phyloP scores from a whole-genome alignment of 495 filamentous ascomycete species.

The Neurospora sp. region DNA sequence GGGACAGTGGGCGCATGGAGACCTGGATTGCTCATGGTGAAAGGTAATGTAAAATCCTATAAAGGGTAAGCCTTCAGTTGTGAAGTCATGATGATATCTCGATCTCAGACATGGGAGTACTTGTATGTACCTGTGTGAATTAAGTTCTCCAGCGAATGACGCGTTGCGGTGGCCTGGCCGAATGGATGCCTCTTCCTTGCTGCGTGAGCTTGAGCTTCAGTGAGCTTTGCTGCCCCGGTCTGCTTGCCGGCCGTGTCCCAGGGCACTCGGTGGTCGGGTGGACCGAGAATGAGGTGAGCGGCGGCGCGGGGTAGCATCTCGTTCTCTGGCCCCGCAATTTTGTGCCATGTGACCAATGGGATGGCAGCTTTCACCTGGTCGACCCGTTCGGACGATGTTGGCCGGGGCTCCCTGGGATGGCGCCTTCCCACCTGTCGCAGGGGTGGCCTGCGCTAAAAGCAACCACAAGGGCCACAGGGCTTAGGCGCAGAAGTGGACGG shows the following conservation, averaged over 20 bases:
- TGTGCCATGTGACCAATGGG: not conserved
- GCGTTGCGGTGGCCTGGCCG: conserved; percentile 7
- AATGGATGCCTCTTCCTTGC: not conserved
- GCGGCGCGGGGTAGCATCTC: conserved; percentile 9
- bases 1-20: conserved; percentile 67
- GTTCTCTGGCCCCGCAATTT: not conserved
- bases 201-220: not conserved
- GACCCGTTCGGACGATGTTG: conserved; percentile 9
- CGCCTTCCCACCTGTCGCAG: not conserved
- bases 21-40: conserved; percentile 46
- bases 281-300: conserved; percentile 2
- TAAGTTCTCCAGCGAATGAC: conserved; percentile 20
- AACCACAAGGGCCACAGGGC: not conserved
- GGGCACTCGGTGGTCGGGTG: not conserved
- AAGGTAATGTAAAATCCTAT: conserved; percentile 19
- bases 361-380: not conserved
- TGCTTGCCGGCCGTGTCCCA: not conserved
- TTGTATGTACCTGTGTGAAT: conserved; percentile 2
- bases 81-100: conserved; percentile 7
- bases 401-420: not conserved
- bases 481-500: not conserved
- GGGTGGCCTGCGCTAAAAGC: not conserved
- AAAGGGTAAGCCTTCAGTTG: not conserved
- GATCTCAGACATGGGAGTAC: conserved; percentile 4
- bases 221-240: not conserved